Evolutionary conservation across 257 asterid species (phyloP).

Genomic region (Solanum lycopersicoides): DNA sequence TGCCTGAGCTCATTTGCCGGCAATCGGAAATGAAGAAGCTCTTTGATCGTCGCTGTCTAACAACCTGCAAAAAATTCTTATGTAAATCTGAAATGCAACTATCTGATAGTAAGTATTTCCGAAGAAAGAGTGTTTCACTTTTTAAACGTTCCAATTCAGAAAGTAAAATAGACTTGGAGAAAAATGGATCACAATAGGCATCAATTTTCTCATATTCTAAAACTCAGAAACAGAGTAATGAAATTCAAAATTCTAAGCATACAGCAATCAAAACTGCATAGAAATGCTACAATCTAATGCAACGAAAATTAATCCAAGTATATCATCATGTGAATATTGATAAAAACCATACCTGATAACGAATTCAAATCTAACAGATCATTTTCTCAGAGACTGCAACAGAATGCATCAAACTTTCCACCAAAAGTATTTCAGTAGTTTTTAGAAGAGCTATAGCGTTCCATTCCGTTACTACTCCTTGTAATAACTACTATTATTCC

Average conservation of each 20-base stretch:
- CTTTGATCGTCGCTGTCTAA: conserved; percentile 62
- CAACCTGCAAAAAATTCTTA: conserved; percentile 29
- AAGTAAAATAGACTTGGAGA: not conserved
- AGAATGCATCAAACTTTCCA: not conserved
- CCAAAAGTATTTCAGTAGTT: not conserved
- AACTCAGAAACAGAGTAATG: not conserved
- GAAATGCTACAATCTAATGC: not conserved
- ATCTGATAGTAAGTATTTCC: not conserved
- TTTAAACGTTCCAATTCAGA: not conserved
- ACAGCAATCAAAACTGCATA: not conserved
- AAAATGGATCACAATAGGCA: not conserved
- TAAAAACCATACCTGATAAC: not conserved
- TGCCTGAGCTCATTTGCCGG: conserved; percentile 28
- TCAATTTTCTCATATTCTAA: not conserved
- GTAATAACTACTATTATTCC: not conserved
- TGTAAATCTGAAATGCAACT: not conserved
- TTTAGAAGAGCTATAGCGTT: not conserved
- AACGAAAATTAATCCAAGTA: not conserved
- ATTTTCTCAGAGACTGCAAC: not conserved
- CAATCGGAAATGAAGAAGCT: conserved; percentile 31
- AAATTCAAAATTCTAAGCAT: not conserved
- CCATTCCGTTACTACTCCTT: not conserved
- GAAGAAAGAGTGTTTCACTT: not conserved
- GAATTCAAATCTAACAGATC: not conserved
- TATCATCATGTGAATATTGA: not conserved